A percentile compares a stretch with the other conserved stretches of the same genome.
Evolutionary conservation across 1,284 basidiomycete species (phyloP).

Genomic region (Exsudoporus floridanus): DNA sequence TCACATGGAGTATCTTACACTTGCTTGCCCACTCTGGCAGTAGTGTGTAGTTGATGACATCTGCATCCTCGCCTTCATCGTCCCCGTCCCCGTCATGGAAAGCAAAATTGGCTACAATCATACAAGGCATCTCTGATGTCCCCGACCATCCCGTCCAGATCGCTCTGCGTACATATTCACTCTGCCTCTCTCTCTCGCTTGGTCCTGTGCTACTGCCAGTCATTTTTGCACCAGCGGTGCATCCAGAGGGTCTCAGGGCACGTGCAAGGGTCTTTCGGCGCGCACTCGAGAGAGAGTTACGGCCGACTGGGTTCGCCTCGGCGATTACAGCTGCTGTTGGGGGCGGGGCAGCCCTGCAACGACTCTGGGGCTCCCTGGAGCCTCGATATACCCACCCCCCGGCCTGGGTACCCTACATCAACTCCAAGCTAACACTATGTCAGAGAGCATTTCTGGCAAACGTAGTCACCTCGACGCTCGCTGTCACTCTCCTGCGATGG

Average conservation of each 20-base stretch:
- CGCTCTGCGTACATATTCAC: constrained; percentile 62
- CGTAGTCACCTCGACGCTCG: constrained; percentile 54
- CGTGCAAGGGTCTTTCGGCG: constrained; percentile 36
- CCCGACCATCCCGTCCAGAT: constrained; percentile 56
- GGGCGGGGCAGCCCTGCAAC: constrained; percentile 56
- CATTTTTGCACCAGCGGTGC: constrained; percentile 36
- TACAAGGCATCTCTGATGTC: constrained; percentile 7
- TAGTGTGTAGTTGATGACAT: background rate
- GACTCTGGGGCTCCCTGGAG: constrained; percentile 44
- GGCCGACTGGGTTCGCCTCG: constrained; percentile 62
- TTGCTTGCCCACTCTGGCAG: background rate
- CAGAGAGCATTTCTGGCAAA: constrained; percentile 60
- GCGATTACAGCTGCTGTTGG: constrained; percentile 62
- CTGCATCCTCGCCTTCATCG: background rate
- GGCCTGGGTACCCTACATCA: background rate
- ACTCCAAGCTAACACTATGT: constrained; percentile 21
- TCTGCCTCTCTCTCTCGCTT: constrained; percentile 65
- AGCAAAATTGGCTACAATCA: background rate
- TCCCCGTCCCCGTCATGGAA: constrained; percentile 11
- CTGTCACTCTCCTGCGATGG: constrained; percentile 55
- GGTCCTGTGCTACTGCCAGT: constrained; percentile 61
- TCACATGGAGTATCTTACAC: constrained; percentile 15
- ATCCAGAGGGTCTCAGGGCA: constrained; percentile 13
- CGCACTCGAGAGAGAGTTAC: constrained; percentile 55
- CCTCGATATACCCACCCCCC: background rate